phyloP scores from a whole-genome alignment of 768 basidiomycete genomes.

The Cubamyces sp. region DNA sequence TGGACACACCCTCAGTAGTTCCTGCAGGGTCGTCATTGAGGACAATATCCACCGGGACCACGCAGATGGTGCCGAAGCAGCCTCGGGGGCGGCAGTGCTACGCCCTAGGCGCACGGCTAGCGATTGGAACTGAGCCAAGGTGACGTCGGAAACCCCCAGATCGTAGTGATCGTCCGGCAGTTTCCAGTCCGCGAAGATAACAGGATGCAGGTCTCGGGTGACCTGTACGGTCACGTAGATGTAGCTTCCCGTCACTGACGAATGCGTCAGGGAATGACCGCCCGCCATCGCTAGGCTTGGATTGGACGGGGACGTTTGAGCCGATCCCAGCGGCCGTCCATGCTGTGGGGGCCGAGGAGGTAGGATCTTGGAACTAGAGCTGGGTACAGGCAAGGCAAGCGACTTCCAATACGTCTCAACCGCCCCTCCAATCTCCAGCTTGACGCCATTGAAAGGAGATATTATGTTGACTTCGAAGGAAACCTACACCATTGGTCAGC shows the following conservation, averaged over 20 bases:
- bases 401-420: constrained; percentile 99
- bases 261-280: constrained; percentile 72
- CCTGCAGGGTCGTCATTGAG: constrained; percentile 73
- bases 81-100: constrained; percentile 35
- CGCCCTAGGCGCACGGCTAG: constrained; percentile 60
- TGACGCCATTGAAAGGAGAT: constrained; percentile 88
- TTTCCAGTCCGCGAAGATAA: constrained; percentile 75
- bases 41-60: constrained; percentile 52
- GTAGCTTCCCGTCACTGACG: constrained; percentile 90
- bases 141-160: constrained; percentile 83
- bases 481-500: constrained; percentile 53
- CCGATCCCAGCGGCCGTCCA: constrained; percentile 36
- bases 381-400: constrained; percentile 51
- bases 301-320: constrained; percentile 65
- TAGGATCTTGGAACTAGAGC: constrained; percentile 28
- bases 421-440: constrained; percentile 91
- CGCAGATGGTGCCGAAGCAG: constrained; percentile 37
- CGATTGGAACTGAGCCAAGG: constrained; percentile 74
- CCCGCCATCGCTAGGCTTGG: constrained; percentile 51
- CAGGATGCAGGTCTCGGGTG: constrained; percentile 89
- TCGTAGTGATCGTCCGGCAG: constrained; percentile 77
- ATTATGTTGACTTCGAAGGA: constrained; percentile 87
- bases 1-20: constrained; percentile 69
- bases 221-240: constrained; percentile 88
- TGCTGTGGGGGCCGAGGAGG: constrained; percentile 32